Evolutionary conservation across 2,329 filamentous ascomycete species (phyloP).

Genomic region (Colletotrichum euphorbiae): DNA sequence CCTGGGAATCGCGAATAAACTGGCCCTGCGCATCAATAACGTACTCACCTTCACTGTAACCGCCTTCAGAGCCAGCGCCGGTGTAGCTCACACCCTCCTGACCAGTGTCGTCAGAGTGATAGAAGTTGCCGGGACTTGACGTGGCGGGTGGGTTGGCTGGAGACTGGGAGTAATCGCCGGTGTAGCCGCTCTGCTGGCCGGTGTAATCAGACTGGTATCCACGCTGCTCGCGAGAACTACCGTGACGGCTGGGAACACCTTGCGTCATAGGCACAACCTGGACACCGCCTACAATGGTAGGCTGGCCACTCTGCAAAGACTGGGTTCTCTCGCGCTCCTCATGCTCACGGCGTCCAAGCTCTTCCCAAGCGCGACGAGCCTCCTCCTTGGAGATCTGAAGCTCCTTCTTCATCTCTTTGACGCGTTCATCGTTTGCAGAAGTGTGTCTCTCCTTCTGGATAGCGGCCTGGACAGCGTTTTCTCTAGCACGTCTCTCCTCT

Average conservation of each 20-base stretch:
- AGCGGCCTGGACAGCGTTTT: constrained; percentile 74
- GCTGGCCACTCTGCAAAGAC: constrained; percentile 87
- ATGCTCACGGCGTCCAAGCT: constrained; percentile 91
- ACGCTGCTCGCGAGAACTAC: constrained; percentile 56
- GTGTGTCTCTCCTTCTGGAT: constrained; percentile 77
- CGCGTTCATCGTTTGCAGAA: constrained; percentile 76
- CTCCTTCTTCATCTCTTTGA: constrained; percentile 93
- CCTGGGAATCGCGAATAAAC: constrained; percentile 70
- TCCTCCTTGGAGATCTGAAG: constrained; percentile 96
- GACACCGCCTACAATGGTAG: constrained; percentile 90
- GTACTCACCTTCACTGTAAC: constrained; percentile 79
- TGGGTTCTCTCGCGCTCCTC: constrained; percentile 89
- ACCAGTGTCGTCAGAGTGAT: constrained; percentile 37
- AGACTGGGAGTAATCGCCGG: constrained; percentile 54
- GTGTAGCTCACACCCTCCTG: constrained; percentile 36
- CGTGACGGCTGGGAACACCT: constrained; percentile 69
- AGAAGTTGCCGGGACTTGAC: constrained; percentile 44
- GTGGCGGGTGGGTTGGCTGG: constrained; percentile 56
- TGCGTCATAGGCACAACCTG: constrained; percentile 95
- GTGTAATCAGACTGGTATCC: constrained; percentile 45
- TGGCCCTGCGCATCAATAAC: constrained; percentile 71
- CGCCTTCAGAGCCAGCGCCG: constrained; percentile 64
- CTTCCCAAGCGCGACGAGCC: constrained; percentile 95
- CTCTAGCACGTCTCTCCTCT: constrained; percentile 76
- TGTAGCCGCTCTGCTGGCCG: constrained; percentile 45